Evolutionary conservation across 2,329 filamentous ascomycete genomes (phyloP).

Genomic region (Fusarium sp.): DNA sequence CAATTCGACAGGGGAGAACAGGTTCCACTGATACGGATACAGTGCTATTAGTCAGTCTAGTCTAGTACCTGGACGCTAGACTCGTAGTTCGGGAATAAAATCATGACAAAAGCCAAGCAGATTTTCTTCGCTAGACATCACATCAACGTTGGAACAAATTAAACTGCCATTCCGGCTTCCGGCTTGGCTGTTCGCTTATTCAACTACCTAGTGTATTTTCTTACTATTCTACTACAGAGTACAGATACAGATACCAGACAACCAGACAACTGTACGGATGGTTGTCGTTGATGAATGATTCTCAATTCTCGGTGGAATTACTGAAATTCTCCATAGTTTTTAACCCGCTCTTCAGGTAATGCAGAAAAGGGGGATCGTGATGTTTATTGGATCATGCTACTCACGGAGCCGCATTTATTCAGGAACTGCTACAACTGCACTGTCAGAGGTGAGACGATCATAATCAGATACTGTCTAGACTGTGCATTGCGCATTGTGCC

Average conservation of each 20-base stretch:
- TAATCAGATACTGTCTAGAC: constrained; percentile 14
- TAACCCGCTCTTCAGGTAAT: constrained; percentile 30
- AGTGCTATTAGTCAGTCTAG: not conserved
- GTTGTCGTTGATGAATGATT: not conserved
- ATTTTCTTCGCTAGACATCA: not conserved
- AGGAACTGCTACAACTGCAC: constrained; percentile 2
- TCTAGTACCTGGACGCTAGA: not conserved
- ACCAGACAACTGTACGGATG: not conserved
- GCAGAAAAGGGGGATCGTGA: constrained; percentile 25
- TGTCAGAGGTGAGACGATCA: constrained; percentile 18
- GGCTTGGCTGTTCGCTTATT: constrained; percentile 35
- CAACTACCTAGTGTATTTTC: not conserved
- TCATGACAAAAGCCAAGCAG: not conserved
- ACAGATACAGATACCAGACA: not conserved
- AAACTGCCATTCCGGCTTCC: constrained; percentile 28
- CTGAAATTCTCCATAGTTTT: constrained; percentile 20
- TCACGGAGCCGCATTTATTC: constrained; percentile 14
- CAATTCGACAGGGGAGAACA: not conserved
- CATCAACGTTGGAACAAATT: constrained; percentile 1
- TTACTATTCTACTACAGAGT: not conserved
- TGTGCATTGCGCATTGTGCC: constrained; percentile 4
- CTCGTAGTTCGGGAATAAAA: constrained; percentile 14
- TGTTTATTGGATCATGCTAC: constrained; percentile 22
- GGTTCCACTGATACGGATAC: constrained; percentile 3
- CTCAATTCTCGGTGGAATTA: constrained; percentile 25